Evolutionary conservation across 176 grass and related monocot genomes (phyloP).

Genomic region (Oropetium thomaeum): DNA sequence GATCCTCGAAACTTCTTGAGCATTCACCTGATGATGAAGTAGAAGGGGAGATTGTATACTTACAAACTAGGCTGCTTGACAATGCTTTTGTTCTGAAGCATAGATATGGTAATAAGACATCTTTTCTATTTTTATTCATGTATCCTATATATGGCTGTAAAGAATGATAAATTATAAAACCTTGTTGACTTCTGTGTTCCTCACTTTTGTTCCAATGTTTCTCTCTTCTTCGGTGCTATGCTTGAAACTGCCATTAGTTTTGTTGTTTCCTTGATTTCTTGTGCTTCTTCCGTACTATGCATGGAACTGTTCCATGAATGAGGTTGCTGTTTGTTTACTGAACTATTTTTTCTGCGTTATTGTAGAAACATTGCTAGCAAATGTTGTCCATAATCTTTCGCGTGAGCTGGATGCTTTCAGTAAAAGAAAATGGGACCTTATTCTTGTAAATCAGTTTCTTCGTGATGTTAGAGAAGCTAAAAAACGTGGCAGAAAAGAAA

Average conservation of each 20-base stretch:
- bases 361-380: constrained; percentile 75
- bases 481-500: constrained; percentile 95
- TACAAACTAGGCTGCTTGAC: constrained; percentile 89
- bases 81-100: constrained; percentile 66
- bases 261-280: background rate
- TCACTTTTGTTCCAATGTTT: background rate
- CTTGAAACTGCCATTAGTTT: constrained; percentile 1
- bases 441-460: constrained; percentile 90
- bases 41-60: constrained; percentile 84
- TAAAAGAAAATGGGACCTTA: constrained; percentile 88
- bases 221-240: background rate
- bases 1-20: constrained; percentile 58
- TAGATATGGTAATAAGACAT: constrained; percentile 54
- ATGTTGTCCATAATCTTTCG: constrained; percentile 74
- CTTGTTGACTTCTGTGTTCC: background rate
- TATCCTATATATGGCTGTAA: background rate
- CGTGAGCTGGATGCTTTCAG: constrained; percentile 60
- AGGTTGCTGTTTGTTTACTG: background rate
- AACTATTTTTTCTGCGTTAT: constrained; percentile 12
- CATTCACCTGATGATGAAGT: constrained; percentile 93
- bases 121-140: background rate
- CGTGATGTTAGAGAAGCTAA: constrained; percentile 94
- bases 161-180: constrained; percentile 30
- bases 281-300: background rate
- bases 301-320: constrained; percentile 3